Evolutionary conservation across 2,329 filamentous ascomycete species (phyloP).

Genomic region (Zasmidium angulare): DNA sequence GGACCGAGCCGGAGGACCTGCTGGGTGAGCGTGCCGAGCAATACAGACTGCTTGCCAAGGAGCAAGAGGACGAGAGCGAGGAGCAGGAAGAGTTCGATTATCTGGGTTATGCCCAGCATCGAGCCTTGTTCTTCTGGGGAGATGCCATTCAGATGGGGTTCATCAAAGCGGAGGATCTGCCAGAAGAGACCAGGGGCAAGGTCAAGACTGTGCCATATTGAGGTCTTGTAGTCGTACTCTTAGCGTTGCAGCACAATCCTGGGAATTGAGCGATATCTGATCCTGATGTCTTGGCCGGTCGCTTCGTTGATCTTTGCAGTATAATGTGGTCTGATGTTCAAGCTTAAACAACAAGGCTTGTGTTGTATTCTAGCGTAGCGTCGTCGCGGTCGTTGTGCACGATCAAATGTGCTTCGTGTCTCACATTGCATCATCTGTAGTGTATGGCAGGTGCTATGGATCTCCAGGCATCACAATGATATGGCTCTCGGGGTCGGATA

Average conservation of each 20-base stretch:
- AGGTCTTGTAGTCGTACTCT: neutral
- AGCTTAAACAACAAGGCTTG: too few species aligned
- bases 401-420: too few species aligned
- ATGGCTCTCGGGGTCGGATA: too few species aligned
- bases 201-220: conserved; percentile 71
- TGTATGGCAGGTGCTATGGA: too few species aligned
- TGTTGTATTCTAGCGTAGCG: too few species aligned
- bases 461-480: too few species aligned
- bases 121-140: conserved; percentile 92
- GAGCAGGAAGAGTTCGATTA: conserved; percentile 85
- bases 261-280: neutral
- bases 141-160: conserved; percentile 79
- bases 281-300: too few species aligned
- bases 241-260: neutral
- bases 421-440: too few species aligned
- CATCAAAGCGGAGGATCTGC: conserved; percentile 72
- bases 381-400: too few species aligned
- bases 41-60: conserved; percentile 25
- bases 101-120: conserved; percentile 82
- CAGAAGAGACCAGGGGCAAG: conserved; percentile 60
- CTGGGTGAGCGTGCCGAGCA: conserved; percentile 31
- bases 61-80: conserved; percentile 42
- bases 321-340: too few species aligned
- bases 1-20: conserved; percentile 32
- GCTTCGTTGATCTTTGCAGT: too few species aligned